Percentiles rank a stretch among this genome's conserved stretches.
Evolutionary conservation across 2,329 filamentous ascomycete genomes (phyloP).

Genomic region (Calonectria naviculata): DNA sequence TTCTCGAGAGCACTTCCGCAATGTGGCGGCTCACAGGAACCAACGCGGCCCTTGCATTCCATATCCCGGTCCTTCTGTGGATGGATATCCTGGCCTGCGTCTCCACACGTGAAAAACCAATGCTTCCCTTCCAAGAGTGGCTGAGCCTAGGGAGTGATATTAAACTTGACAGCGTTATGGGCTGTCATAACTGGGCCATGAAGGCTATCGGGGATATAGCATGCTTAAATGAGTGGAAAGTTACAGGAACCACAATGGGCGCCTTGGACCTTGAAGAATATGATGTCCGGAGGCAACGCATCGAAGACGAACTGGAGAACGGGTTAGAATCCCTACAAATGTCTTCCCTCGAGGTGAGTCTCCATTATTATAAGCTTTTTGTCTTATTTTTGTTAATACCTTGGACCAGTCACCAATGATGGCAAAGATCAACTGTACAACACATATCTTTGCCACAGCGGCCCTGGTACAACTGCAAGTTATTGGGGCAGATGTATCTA

Average conservation of each 20-base stretch:
- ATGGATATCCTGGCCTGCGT: conserved; percentile 3
- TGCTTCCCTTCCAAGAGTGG: background rate
- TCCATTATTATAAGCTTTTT: too few relatives aligned
- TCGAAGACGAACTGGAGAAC: background rate
- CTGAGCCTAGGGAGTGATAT: background rate
- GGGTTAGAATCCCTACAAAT: background rate
- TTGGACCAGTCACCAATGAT: background rate
- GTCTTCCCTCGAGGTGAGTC: background rate
- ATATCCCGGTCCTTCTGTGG: background rate
- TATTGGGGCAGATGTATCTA: background rate
- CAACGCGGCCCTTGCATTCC: background rate
- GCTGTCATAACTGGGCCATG: conserved; percentile 7
- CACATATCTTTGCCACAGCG: background rate
- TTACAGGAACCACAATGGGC: background rate
- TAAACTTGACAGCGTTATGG: background rate
- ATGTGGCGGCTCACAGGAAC: background rate
- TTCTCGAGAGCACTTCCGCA: background rate
- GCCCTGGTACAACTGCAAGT: background rate
- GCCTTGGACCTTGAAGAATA: background rate
- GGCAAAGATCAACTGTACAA: background rate
- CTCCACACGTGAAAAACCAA: background rate
- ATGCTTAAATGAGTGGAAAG: background rate
- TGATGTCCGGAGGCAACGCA: background rate
- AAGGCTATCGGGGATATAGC: conserved; percentile 1
- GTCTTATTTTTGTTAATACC: background rate